Conservation (phyloP, 2,329 filamentous ascomycete species). For the Chaetomium olivaceum region DNA sequence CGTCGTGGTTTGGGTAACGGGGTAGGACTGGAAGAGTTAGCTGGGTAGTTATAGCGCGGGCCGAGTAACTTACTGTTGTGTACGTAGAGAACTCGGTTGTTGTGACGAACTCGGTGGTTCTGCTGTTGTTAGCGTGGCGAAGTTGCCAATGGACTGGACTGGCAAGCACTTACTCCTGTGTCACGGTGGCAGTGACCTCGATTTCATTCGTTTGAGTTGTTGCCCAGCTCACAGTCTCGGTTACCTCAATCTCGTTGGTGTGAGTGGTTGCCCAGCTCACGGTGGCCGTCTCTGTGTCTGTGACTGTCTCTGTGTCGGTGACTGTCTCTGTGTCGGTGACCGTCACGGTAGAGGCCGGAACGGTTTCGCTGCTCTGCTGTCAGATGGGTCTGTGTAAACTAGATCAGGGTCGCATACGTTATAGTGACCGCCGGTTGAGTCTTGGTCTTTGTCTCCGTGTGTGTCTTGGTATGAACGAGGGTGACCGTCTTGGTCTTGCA, state of each 20-base stretch:
- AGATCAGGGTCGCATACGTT: constrained; percentile 8
- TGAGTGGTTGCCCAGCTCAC: background rate
- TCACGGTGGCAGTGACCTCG: constrained; percentile 15
- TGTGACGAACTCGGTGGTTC: constrained; percentile 25
- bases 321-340: constrained; percentile 9
- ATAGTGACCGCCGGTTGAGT: constrained; percentile 10
- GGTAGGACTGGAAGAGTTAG: constrained; percentile 27
- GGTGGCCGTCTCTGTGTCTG: constrained; percentile 5
- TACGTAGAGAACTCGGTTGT: constrained; percentile 22
- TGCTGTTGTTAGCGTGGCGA: constrained; percentile 6
- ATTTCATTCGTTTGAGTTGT: constrained; percentile 21
- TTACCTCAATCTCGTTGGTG: background rate
- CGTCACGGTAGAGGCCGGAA: constrained; percentile 4
- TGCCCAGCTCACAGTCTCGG: constrained; percentile 17
- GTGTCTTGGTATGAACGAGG: constrained; percentile 27
- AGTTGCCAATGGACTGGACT: background rate
- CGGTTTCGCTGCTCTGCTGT: constrained; percentile 8
- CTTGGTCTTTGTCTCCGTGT: constrained; percentile 17
- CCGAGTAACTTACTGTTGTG: constrained; percentile 25
- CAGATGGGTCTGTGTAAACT: background rate
- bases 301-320: no score
- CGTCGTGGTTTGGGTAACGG: constrained; percentile 27
- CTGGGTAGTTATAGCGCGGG: background rate
- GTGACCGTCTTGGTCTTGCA: constrained; percentile 12
- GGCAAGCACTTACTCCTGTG: constrained; percentile 2